Evolutionary conservation across 2,329 filamentous ascomycete species (phyloP).

Genomic region (Escovopsis sp.): DNA sequence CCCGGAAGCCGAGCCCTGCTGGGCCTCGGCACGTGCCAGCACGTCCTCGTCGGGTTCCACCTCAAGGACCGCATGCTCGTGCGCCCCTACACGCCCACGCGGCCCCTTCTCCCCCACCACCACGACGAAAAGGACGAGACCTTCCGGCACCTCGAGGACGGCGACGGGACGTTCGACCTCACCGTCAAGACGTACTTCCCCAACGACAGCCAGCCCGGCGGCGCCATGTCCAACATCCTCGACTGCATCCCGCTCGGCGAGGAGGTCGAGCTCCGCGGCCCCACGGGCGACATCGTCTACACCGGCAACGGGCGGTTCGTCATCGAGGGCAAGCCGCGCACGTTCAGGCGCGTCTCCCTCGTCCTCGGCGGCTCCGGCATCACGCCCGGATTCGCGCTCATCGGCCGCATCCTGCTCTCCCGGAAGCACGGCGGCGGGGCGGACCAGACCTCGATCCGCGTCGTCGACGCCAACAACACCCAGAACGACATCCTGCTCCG

Average conservation of each 20-base stretch:
- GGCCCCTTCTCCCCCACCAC: slow-evolving; percentile 23
- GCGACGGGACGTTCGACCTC: slow-evolving; percentile 31
- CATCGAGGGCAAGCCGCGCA: slow-evolving; percentile 25
- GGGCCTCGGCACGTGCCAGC: slow-evolving; percentile 35
- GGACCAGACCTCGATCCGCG: slow-evolving; percentile 24
- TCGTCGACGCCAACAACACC: slow-evolving; percentile 33
- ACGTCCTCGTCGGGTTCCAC: slow-evolving; percentile 38
- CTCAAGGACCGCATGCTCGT: slow-evolving; percentile 35
- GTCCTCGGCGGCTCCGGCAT: slow-evolving; percentile 36
- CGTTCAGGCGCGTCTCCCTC: slow-evolving; percentile 30
- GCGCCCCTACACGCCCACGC: slow-evolving; percentile 34
- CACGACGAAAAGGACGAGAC: not conserved
- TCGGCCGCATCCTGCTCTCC: slow-evolving; percentile 25
- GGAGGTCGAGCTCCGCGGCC: slow-evolving; percentile 36
- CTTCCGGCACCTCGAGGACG: slow-evolving; percentile 10
- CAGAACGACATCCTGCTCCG: slow-evolving; percentile 18
- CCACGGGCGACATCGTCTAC: slow-evolving; percentile 35
- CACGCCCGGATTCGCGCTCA: slow-evolving; percentile 35
- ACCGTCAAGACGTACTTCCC: slow-evolving; percentile 39
- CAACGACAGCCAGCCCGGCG: slow-evolving; percentile 29
- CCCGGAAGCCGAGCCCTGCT: slow-evolving; percentile 25
- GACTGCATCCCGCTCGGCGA: slow-evolving; percentile 33
- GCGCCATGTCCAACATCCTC: slow-evolving; percentile 38
- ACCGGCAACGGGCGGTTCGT: slow-evolving; percentile 29
- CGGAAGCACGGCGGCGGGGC: slow-evolving; percentile 5